phyloP scores from a whole-genome alignment of 306 rosid genomes.

The Glycine latifolia region DNA sequence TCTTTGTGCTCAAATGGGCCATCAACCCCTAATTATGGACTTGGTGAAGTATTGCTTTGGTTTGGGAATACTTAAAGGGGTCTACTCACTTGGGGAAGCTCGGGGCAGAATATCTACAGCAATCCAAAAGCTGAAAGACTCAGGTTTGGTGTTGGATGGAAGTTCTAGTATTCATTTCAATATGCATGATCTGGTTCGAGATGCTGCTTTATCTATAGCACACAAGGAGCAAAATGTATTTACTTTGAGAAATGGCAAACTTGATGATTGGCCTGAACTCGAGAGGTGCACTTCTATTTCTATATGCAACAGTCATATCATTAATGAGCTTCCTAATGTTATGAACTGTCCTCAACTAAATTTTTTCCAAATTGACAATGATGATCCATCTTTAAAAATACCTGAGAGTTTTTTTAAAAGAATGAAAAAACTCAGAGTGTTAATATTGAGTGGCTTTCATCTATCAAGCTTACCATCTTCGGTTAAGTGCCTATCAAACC shows the following conservation, averaged over 20 bases:
- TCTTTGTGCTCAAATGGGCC: conserved; percentile 40
- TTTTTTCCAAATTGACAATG: not conserved
- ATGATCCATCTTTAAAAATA: not conserved
- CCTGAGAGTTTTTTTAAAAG: not conserved
- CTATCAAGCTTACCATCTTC: not conserved
- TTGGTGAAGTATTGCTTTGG: conserved; percentile 32
- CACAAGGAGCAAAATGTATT: not conserved
- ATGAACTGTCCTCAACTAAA: conserved; percentile 5
- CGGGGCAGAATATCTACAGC: not conserved
- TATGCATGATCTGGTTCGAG: conserved; percentile 3
- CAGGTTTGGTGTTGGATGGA: not conserved
- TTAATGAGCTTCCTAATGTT: not conserved
- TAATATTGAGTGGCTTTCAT: conserved; percentile 3
- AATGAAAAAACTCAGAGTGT: not conserved
- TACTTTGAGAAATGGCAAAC: conserved; percentile 5
- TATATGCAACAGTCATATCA: not conserved
- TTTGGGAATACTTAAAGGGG: conserved; percentile 21
- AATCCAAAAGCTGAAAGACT: not conserved
- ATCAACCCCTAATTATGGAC: not conserved
- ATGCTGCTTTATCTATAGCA: conserved; percentile 17
- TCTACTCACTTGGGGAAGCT: not conserved
- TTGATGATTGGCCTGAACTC: conserved; percentile 7
- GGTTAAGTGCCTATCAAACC: not conserved
- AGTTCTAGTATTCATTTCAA: not conserved
- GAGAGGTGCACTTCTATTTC: conserved; percentile 15